Evolutionary conservation across 2,329 filamentous ascomycete species (phyloP), one percentile per base, ranked within the genome.

Genomic region (Leptographium galeiforme): DNA sequence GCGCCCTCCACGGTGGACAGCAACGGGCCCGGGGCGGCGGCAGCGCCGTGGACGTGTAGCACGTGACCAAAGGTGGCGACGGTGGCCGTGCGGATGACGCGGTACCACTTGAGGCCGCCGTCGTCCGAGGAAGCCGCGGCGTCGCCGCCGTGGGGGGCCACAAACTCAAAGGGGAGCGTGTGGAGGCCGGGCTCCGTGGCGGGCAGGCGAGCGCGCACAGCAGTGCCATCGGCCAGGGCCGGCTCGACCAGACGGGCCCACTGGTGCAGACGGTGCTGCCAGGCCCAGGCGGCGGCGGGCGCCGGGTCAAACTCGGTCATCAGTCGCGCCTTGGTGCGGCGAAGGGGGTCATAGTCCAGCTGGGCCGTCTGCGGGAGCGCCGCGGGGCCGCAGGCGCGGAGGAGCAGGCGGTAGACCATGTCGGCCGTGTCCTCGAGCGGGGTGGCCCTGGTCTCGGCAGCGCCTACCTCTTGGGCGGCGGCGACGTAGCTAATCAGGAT

Each of bases 11-110:
- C 8, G 14, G 6, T 16, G 11, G 53, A 48, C 18, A 41, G 38
- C 13, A 33, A 36, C 34, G 12, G 12, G 8, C 12, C 12, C 8
- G 34, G 34, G 34, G 2, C 8, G 34, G 34, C 18, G 32, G 4
- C 6, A 8, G 43, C 39, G 8, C 25, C 13, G 48, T 52, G 46
- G 1, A 51, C 49, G 55, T 74, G 72, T 0, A 81, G 68, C 38
- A 79, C 57, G 52, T 76, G 72, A 18, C 78, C 78, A 58, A 81
- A 81, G 3, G 68, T 66, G 12, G 75, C 75, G 1, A 53, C 48
- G 1, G 56, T 58, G 2, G 58, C 51, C 8, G 44, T 48, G 10
- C n/a, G 43, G 8, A 19, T 10, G n/a, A 25, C 13, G 10, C 46
- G 32, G 34, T 56, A 51, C 53, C 53, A 55, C 40, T 46, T 54